Conservation (phyloP, 2,329 filamentous ascomycete species). For the Fusarium sp. region DNA sequence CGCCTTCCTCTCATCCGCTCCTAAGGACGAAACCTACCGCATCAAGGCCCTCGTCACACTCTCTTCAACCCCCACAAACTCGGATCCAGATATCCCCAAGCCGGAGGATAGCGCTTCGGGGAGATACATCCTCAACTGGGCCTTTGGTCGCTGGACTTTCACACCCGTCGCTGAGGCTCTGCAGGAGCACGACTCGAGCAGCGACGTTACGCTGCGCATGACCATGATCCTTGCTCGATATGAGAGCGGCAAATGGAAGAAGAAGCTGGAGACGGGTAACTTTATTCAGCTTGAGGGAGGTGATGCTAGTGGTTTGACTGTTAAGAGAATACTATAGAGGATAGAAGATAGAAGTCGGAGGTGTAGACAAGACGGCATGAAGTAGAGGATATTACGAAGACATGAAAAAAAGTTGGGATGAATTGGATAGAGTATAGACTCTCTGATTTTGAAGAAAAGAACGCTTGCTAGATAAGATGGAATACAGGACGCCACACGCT, state of each 20-base stretch:
- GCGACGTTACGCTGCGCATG: conserved; percentile 68
- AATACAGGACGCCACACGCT: conserved; percentile 26
- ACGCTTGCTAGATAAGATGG: conserved; percentile 28
- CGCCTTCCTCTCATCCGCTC: conserved; percentile 72
- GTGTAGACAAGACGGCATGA: conserved; percentile 20
- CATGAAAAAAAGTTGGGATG: conserved; percentile 28
- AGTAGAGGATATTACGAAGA: conserved; percentile 25
- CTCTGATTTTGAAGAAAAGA: conserved; percentile 15
- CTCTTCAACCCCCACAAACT: conserved; percentile 56
- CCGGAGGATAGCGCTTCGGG: conserved; percentile 45
- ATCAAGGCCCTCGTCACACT: conserved; percentile 77
- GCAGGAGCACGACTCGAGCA: conserved; percentile 63
- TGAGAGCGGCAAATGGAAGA: conserved; percentile 79
- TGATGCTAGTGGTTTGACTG: conserved; percentile 57
- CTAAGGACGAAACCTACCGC: conserved; percentile 93
- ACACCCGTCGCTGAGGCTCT: conserved; percentile 61
- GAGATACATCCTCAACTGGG: conserved; percentile 96
- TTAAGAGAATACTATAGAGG: conserved; percentile 59
- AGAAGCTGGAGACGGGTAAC: conserved; percentile 68
- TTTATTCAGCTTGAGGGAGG: conserved; percentile 59
- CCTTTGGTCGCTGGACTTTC: conserved; percentile 94
- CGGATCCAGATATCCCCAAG: conserved; percentile 57
- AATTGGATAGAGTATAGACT: conserved; percentile 30
- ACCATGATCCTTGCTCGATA: conserved; percentile 77
- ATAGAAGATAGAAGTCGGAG: conserved; percentile 9